phyloP scores from a whole-genome alignment of 495 filamentous ascomycete species.

The Penicillium manginii region DNA sequence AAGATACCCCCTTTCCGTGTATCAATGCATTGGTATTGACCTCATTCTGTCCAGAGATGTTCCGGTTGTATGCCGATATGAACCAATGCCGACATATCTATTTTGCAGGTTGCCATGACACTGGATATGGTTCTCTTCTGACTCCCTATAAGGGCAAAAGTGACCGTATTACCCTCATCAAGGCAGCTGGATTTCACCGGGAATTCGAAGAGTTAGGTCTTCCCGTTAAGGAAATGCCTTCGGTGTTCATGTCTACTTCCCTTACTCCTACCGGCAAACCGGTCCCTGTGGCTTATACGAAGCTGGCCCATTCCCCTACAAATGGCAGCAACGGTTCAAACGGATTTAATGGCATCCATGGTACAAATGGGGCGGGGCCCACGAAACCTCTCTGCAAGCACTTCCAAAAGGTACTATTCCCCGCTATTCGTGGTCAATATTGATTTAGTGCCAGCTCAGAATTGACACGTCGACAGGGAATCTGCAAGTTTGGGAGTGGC shows the following conservation, averaged over 20 bases:
- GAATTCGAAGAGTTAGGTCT: constrained; percentile 42
- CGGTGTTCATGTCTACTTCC: constrained; percentile 46
- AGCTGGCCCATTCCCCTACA: constrained; percentile 7
- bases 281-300: constrained; percentile 12
- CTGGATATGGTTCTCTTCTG: constrained; percentile 59
- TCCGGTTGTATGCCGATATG: constrained; percentile 60
- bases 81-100: constrained; percentile 69
- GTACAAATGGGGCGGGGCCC: neutral
- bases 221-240: constrained; percentile 46
- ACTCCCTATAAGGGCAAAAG: constrained; percentile 51
- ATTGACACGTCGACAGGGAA: constrained; percentile 30
- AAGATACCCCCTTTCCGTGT: neutral
- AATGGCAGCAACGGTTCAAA: constrained; percentile 15
- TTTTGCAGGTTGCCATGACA: constrained; percentile 67
- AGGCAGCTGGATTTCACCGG: constrained; percentile 41
- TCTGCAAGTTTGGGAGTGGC: constrained; percentile 41
- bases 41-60: constrained; percentile 44
- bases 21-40: constrained; percentile 5
- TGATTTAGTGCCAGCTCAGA: neutral
- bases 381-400: constrained; percentile 41
- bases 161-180: constrained; percentile 58
- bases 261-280: constrained; percentile 25
- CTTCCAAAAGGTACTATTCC: constrained; percentile 40
- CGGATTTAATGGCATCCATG: neutral
- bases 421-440: neutral